Base-by-base conservation (phyloP, 2,329 filamentous ascomycete species). In the Clarireedia sp. region DNA sequence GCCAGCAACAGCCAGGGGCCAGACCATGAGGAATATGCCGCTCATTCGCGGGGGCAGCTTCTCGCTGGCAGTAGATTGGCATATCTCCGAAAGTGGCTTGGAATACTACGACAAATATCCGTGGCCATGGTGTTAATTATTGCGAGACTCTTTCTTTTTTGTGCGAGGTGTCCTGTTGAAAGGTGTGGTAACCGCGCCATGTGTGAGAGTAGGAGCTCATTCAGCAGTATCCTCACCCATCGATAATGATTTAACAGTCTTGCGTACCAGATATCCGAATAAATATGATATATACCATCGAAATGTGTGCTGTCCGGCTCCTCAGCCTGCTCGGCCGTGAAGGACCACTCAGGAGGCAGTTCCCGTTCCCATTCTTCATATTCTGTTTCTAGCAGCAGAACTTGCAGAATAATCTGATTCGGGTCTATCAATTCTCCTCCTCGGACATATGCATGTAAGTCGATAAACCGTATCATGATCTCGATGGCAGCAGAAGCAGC, bases 191-290 rank as follows among this genome's bases (percentile, higher is more conserved):
- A 14, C 5, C 48, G 45, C 8, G 26, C 51, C 36, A 62, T 19
- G 50, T 63, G 54, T 5, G 54, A 48, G 4, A 66, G 37, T 3
- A 65, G 43, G 5, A 62, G 36, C 41, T 66, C 58, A 33, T 65
- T 65, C 24, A 66, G 40, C 4, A 62, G 49, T 21, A 66, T 64
- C 5, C 64, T 47, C 16, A 48, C 44, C 61, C 60, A 64, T 26
- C 63, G 59, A 50, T 63, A 64, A 29, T 64, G 46, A 26, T 62
- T 63, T 41, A 57, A 63, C 21, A 64, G 57, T 53, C 62, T 58
- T 7, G 59, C 58, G n/a, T 51, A 56, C 65, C 66, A 65, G 4
- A 60, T 10, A 48, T 67, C 62, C 3, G 37, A 38, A 53, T 63
- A 64, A 21, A 40, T n/a, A 23, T 66, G 61, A 12, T 53, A 57